Base-by-base conservation (phyloP, 768 basidiomycete genomes). In the Candolleomyces eurysporus region DNA sequence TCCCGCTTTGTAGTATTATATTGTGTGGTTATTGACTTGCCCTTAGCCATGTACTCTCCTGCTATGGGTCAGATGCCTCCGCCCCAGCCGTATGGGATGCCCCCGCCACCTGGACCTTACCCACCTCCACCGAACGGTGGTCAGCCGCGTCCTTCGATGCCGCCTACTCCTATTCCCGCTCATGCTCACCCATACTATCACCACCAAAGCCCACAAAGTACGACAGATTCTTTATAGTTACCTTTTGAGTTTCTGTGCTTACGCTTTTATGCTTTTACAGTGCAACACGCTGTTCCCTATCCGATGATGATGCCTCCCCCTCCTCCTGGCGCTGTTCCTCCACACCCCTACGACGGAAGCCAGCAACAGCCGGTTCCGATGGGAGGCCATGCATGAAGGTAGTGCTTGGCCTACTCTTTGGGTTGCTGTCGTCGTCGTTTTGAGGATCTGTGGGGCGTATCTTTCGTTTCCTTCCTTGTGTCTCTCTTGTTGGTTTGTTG, bases 301-400 rank as follows among this genome's bases (percentile, higher is more conserved):
- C 88, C 84, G n/a, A 91, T 92, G 89, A 94, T 94, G 91, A 92
- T 92, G 89, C 89, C 87, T 58, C 90, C 89, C 59, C 88, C 88
- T 7, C 86, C 88, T 54, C 71, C 70, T 10, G 68, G 67, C 56
- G 83, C 79, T 60, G 82, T 78, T 48, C 84, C 83, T 45, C 88
- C 87, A 63, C 91, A 92, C 69, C 83, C 82, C 39, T 93, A 92
- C 73, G 90, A 93, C 50, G 85, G 81, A 62, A 84, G 82, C 17
- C 84, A 86, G 61, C 83, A 87, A 39, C 85, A 83, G 57, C 88
- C 85, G 26, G 89, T 89, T 57, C 86, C 79, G 54, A 91, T 92
- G 91, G 88, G 89, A 61, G 89, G 89, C 52, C 90, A 91, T 67
- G 84, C 85, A 68, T 88, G 75, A 80, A 71, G 66, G 55, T 60